These are phyloP conservation scores for Mycotypha africana DNA, from an alignment of 371 early-diverging fungal genomes.

Conservation along the genomic window DNA sequence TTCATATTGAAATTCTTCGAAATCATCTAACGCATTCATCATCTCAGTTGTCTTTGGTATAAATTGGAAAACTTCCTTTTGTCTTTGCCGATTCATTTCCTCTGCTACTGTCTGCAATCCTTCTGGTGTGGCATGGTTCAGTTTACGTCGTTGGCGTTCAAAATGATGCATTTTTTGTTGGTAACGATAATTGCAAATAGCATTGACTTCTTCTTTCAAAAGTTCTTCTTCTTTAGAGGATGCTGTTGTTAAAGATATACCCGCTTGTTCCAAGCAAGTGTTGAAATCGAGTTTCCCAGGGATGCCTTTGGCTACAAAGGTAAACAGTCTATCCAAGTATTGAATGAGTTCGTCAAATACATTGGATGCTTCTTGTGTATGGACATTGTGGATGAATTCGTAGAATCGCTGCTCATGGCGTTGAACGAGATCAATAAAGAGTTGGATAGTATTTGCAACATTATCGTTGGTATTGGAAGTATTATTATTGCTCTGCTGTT, in stretches of 20 bases:
- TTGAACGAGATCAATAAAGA: conserved; percentile 41
- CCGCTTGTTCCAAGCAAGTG: conserved; percentile 8
- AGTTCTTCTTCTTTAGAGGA: conserved; percentile 1
- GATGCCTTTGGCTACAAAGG: conserved; percentile 26
- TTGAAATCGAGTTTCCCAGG: conserved; percentile 24
- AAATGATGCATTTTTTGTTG: conserved; percentile 30
- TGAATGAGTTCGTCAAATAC: conserved; percentile 41
- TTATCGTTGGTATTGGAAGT: conserved; percentile 25
- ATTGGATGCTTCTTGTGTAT: conserved; percentile 43
- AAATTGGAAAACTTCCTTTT: conserved; percentile 17
- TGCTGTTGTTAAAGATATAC: conserved; percentile 7
- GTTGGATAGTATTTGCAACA: conserved; percentile 28
- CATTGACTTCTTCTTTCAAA: conserved; percentile 28
- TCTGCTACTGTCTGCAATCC: conserved; percentile 9
- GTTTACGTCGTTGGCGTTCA: conserved; percentile 9
- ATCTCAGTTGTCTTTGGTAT: conserved; percentile 19
- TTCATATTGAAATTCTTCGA: conserved; percentile 22
- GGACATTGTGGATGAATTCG: conserved; percentile 56
- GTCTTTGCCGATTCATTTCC: conserved; percentile 6
- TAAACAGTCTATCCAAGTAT: conserved; percentile 32
- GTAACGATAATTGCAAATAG: conserved; percentile 30
- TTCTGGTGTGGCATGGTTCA: too few species aligned
- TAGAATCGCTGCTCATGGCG: conserved; percentile 57
- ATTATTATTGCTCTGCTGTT: conserved; percentile 17
- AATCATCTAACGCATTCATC: conserved; percentile 22